Conservation (phyloP, 139 green algal genomes). For the Mychonastes homosphaera region DNA sequence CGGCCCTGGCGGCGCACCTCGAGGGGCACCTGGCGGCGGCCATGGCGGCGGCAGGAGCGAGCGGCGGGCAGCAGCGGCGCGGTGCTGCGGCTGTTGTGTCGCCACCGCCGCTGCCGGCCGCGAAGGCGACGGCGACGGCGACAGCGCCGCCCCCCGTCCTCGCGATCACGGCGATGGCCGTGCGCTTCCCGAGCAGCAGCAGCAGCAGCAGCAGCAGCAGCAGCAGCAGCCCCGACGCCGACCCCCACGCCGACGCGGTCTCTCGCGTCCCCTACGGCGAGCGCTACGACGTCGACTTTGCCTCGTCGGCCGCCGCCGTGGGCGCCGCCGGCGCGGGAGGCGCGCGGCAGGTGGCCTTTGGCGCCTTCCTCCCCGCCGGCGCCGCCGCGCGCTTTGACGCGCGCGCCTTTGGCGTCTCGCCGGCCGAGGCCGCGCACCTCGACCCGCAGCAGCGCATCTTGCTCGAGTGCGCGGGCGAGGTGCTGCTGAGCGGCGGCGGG, state of each 20-base stretch:
- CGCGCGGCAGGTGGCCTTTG: slow-evolving; percentile 23
- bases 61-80: too few species aligned
- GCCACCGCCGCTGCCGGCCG: too few species aligned
- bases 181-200: too few species aligned
- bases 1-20: slow-evolving; percentile 26
- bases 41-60: too few species aligned
- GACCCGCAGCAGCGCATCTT: slow-evolving; percentile 82
- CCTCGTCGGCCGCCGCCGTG: background rate
- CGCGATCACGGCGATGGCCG: too few species aligned
- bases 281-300: slow-evolving; percentile 10
- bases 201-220: background rate
- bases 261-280: slow-evolving; percentile 5
- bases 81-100: too few species aligned
- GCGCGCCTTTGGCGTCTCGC: slow-evolving; percentile 42
- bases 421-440: slow-evolving; percentile 49
- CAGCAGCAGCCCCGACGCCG: background rate
- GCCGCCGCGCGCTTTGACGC: slow-evolving; percentile 54
- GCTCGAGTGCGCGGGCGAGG: slow-evolving; percentile 34
- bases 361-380: slow-evolving; percentile 28
- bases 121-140: too few species aligned
- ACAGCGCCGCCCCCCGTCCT: too few species aligned
- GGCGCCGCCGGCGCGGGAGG: background rate
- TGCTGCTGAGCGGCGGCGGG: too few species aligned
- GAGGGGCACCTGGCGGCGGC: background rate
- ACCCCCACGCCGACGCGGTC: too few species aligned